These are phyloP conservation scores for Lithospermum erythrorhizon DNA, from an alignment of 257 asterid species.

Conservation along the genomic window DNA sequence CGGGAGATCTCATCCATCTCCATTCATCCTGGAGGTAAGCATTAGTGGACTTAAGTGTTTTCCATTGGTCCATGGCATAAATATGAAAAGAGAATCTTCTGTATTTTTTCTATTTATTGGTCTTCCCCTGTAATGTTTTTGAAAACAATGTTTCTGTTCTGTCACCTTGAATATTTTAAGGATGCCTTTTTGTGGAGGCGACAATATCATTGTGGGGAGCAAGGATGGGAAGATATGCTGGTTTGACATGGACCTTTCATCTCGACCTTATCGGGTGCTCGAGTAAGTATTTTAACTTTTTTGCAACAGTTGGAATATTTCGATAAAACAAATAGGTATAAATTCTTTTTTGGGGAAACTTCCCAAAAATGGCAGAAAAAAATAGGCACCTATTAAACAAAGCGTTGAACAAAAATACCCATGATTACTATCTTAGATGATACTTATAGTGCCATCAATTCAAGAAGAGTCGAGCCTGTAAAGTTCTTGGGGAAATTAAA, in stretches of 20 bases:
- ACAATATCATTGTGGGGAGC: constrained; percentile 84
- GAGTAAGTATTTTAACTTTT: constrained; percentile 36
- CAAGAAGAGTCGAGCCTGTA: too few relatives aligned
- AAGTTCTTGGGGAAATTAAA: too few relatives aligned
- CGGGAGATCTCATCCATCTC: constrained; percentile 85
- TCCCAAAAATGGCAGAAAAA: too few relatives aligned
- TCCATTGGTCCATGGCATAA: background rate
- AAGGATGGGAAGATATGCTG: constrained; percentile 92
- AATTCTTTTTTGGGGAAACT: too few relatives aligned
- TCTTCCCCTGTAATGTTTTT: background rate
- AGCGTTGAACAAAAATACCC: too few relatives aligned
- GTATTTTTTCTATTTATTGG: background rate
- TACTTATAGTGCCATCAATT: too few relatives aligned
- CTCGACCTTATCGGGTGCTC: constrained; percentile 79
- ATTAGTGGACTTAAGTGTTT: constrained; percentile 3
- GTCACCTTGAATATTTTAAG: background rate
- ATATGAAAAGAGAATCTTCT: background rate
- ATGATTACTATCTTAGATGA: too few relatives aligned
- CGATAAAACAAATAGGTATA: too few relatives aligned
- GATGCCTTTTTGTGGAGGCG: constrained; percentile 45
- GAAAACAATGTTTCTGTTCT: background rate
- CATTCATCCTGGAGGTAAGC: constrained; percentile 82
- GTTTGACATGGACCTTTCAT: constrained; percentile 99
- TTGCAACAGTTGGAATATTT: background rate
- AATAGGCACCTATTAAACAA: too few relatives aligned